Conservation (phyloP, 2,329 filamentous ascomycete species). For the Verticillium zaregamsianum region DNA sequence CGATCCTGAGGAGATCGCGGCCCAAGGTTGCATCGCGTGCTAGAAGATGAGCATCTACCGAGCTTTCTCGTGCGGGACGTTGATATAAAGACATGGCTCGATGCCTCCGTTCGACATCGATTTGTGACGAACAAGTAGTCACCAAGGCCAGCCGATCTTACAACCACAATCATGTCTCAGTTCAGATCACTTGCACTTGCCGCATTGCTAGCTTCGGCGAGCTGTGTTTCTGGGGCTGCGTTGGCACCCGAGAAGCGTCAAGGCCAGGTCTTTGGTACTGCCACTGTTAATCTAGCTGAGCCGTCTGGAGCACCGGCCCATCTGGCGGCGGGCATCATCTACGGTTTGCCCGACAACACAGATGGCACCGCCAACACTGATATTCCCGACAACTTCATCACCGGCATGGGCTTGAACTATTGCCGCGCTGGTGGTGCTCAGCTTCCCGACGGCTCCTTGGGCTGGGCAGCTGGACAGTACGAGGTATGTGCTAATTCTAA, state of each 20-base stretch:
- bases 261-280: neutral
- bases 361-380: conserved; percentile 4
- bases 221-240: neutral
- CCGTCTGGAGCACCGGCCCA: neutral
- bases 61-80: too few relatives aligned
- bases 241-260: neutral
- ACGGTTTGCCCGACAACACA: conserved; percentile 9
- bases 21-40: too few relatives aligned
- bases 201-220: neutral
- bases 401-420: neutral
- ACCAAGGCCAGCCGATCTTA: neutral
- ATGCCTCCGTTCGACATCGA: neutral
- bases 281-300: neutral
- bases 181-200: neutral
- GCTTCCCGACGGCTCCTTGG: conserved; percentile 3
- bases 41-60: too few relatives aligned
- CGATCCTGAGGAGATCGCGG: too few relatives aligned
- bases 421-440: conserved; percentile 12
- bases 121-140: neutral
- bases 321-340: conserved; percentile 11
- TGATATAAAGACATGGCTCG: neutral
- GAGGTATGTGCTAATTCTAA: neutral
- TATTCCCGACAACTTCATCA: conserved; percentile 5
- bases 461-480: neutral
- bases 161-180: neutral